Base-by-base conservation (phyloP, 805 yeast species). In the Kluyveromyces lactis region DNA sequence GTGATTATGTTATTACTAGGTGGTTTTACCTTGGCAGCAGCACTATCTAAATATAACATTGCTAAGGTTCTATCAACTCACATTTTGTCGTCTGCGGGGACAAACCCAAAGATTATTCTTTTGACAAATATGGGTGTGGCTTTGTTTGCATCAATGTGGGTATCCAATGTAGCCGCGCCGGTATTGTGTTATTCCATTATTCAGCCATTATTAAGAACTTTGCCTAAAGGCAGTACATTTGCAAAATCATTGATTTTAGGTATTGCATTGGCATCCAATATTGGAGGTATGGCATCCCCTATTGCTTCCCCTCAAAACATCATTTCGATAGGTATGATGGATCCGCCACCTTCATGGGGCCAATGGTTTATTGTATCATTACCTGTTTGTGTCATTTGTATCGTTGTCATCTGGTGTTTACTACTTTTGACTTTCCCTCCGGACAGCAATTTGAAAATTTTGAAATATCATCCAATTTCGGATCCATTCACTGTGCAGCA, bases 271-370 rank as follows among this genome's bases (percentile, higher is more conserved):
- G 94, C 97, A 2, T 82, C 95, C 6, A 86, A 90, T 56, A 68
- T 90, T 35, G 97, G 95, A 17, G 98, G 98, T 48, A 90, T 89
- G 95, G 82, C 95, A 0, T 86, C 95, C 3, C 98, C 98, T 6
- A 90, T 90, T 54, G 89, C 97, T 1, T 86, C 96, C 2, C 98
- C 98, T 1, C 98, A 90, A 57, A 90, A 90, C 60, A 85, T 90
- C 46, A 79, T 90, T 51, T 95, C 96, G 1, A 71, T 90, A 37
- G 89, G 86, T 41, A 68, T 81, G 49, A 90, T 90, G 97, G 71
- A 69, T 41, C 95, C 94, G 1, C 79, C 73, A 41, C 79, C 81
- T 1, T 77, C 81, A 7, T 90, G 98, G 98, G 79, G 81, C 9
- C 83, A 86, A 56, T 90, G 98, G 98, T 92, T 90, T 60, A 77